phyloP scores from a whole-genome alignment of 805 yeast genomes.

The Cyberlindnera mrakii region DNA sequence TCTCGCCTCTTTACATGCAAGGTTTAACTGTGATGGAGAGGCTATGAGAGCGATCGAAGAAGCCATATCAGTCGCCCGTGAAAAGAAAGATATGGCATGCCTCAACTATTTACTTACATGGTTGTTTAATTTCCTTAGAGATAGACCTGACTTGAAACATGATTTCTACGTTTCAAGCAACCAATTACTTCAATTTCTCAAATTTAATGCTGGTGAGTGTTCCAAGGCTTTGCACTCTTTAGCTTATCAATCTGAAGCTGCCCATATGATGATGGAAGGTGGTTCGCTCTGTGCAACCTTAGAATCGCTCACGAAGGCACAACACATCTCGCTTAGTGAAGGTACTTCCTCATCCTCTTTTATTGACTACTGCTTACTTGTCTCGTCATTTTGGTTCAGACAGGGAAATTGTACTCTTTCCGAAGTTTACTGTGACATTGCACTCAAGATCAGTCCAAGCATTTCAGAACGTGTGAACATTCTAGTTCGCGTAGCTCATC shows the following conservation, averaged over 20 bases:
- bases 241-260: constrained; percentile 61
- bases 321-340: constrained; percentile 48
- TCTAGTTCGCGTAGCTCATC: constrained; percentile 33
- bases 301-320: constrained; percentile 53
- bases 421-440: constrained; percentile 41
- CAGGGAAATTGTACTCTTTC: constrained; percentile 44
- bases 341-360: constrained; percentile 27
- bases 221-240: constrained; percentile 36
- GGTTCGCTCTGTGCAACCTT: constrained; percentile 37
- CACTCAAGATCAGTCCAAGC: constrained; percentile 33
- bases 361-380: constrained; percentile 39
- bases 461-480: constrained; percentile 35
- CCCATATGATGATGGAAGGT: constrained; percentile 48
- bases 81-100: constrained; percentile 69
- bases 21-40: constrained; percentile 50
- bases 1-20: constrained; percentile 64
- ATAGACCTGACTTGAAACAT: constrained; percentile 53
- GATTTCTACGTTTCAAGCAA: constrained; percentile 51
- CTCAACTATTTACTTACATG: constrained; percentile 68
- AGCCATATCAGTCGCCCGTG: constrained; percentile 83
- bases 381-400: constrained; percentile 44
- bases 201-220: constrained; percentile 25
- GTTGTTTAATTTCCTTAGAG: constrained; percentile 64
- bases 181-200: constrained; percentile 56
- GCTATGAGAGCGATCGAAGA: constrained; percentile 80